phyloP scores from a whole-genome alignment of 805 yeast species.

The Saccharomyces jurei region DNA sequence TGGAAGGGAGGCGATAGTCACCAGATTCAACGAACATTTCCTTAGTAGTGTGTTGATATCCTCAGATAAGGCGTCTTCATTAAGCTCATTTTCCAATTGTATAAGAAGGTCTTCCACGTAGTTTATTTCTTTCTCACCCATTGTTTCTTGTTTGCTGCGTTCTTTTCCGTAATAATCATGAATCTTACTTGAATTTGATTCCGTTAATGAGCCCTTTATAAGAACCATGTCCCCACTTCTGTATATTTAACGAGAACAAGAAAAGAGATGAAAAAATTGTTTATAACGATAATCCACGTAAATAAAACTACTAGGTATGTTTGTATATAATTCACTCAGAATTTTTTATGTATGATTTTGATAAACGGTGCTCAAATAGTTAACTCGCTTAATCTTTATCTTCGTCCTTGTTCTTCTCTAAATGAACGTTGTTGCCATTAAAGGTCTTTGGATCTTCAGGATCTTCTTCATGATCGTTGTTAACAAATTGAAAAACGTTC shows the following conservation, averaged over 20 bases:
- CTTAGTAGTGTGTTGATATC: constrained; percentile 12
- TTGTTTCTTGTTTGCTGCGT: not conserved
- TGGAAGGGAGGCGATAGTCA: constrained; percentile 6
- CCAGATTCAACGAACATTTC: constrained; percentile 15
- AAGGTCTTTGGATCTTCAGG: constrained; percentile 37
- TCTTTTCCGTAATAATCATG: not conserved
- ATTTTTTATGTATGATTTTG: not conserved
- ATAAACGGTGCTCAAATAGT: not conserved
- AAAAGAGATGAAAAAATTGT: not conserved
- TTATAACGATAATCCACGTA: not conserved
- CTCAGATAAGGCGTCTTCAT: constrained; percentile 3
- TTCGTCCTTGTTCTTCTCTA: constrained; percentile 41
- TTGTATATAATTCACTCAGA: not conserved
- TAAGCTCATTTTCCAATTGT: constrained; percentile 2
- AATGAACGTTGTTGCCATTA: constrained; percentile 47
- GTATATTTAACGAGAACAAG: not conserved
- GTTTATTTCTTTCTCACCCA: not conserved
- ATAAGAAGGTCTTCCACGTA: not conserved
- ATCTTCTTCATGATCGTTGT: constrained; percentile 19
- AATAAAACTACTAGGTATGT: not conserved
- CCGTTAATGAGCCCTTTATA: not conserved
- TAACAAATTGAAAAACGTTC: constrained; percentile 25
- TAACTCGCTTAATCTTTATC: not conserved
- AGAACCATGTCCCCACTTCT: not conserved
- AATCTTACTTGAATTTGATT: not conserved